These are phyloP conservation scores for Talinum fruticosum DNA, from an alignment of 148 eudicot genomes.

Conservation along the genomic window DNA sequence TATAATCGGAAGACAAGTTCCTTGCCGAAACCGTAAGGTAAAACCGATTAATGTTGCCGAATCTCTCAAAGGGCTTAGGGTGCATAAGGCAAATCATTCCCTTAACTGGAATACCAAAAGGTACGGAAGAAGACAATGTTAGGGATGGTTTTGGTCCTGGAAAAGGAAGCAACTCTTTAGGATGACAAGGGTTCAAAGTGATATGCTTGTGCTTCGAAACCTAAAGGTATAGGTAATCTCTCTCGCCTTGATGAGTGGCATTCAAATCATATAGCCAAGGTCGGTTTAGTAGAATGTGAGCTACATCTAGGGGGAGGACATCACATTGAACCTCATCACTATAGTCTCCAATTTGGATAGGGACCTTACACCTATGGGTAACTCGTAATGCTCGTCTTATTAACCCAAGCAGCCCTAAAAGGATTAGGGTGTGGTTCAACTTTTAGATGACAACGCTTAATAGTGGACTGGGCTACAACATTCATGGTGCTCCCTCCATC, in stretches of 20 bases:
- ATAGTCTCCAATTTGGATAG: neutral
- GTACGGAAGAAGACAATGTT: neutral
- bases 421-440: neutral
- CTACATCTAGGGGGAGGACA: neutral
- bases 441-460: neutral
- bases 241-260: neutral
- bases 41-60: neutral
- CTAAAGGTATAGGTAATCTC: neutral
- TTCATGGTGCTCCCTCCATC: conserved; percentile 4
- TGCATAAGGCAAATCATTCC: neutral
- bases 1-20: neutral
- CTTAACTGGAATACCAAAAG: too few species aligned
- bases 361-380: neutral
- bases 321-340: neutral
- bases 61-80: neutral
- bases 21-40: too few species aligned
- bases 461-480: too few species aligned
- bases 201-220: conserved; percentile 11
- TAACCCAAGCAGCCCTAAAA: neutral
- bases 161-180: too few species aligned
- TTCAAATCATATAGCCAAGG: neutral
- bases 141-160: neutral
- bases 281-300: neutral
- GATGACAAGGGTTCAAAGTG: conserved; percentile 3
- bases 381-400: neutral